Percentiles rank a stretch among this genome's conserved stretches.
phyloP scores from a whole-genome alignment of 352 stramenopile genomes.

The Sclerospora graminicola region DNA sequence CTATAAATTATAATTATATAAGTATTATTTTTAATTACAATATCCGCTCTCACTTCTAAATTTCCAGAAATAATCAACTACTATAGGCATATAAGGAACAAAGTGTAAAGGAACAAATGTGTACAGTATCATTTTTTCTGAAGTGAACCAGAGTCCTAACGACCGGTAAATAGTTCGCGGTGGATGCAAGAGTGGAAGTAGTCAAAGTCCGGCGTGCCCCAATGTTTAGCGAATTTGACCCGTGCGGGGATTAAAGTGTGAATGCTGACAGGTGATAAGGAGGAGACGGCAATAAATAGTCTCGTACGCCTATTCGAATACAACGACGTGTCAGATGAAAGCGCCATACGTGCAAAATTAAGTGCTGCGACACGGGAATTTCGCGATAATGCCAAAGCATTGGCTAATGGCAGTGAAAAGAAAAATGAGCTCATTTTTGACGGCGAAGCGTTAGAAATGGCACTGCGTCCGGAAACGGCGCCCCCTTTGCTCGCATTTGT shows the following conservation, averaged over 20 bases:
- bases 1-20: too few relatives aligned
- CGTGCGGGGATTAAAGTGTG: conserved; percentile 90
- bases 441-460: conserved; percentile 58
- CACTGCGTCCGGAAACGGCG: conserved; percentile 32
- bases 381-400: conserved; percentile 26
- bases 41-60: too few relatives aligned
- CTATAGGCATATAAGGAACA: too few relatives aligned
- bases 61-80: too few relatives aligned
- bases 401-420: conserved; percentile 23
- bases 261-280: conserved; percentile 94
- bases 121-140: too few relatives aligned
- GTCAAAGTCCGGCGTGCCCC: conserved; percentile 84
- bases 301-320: conserved; percentile 82
- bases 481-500: conserved; percentile 56
- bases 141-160: too few relatives aligned
- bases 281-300: conserved; percentile 95
- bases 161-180: too few relatives aligned
- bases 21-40: too few relatives aligned
- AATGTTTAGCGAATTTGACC: conserved; percentile 73
- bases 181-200: too few relatives aligned
- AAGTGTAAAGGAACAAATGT: too few relatives aligned
- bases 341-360: conserved; percentile 52
- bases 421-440: conserved; percentile 66
- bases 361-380: conserved; percentile 39
- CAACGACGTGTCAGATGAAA: conserved; percentile 52